phyloP scores from a whole-genome alignment of 345 rosid genomes.

The Eucalyptus regnans region DNA sequence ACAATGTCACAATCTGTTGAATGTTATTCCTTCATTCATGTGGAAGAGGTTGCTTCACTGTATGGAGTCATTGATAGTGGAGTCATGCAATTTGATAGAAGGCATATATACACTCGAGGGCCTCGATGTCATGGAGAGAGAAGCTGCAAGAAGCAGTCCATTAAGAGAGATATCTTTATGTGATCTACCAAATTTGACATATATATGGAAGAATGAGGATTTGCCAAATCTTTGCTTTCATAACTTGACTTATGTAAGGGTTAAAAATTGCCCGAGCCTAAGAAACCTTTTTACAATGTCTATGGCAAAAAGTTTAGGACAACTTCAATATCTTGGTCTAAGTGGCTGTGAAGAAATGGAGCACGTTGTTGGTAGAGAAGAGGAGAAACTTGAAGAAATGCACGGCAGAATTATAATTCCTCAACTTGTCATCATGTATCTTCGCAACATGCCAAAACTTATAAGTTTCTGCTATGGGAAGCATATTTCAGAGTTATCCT shows the following conservation, averaged over 20 bases:
- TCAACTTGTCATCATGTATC: background rate
- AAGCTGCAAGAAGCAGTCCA: too few relatives aligned
- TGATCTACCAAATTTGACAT: too few relatives aligned
- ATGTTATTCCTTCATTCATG: background rate
- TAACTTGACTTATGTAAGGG: too few relatives aligned
- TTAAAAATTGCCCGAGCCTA: rapidly evolving
- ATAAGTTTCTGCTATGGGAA: rapidly evolving
- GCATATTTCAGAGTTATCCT: background rate
- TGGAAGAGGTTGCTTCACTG: background rate
- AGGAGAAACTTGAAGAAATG: background rate
- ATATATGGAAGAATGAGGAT: too few relatives aligned
- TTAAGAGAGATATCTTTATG: too few relatives aligned
- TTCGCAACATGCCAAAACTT: background rate
- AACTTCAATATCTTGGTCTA: background rate
- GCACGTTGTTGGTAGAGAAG: background rate
- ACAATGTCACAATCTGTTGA: background rate
- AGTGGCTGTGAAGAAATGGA: background rate
- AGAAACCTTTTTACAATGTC: background rate
- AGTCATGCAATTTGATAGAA: too few relatives aligned
- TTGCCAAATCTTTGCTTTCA: too few relatives aligned
- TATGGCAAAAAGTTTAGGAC: background rate
- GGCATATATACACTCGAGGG: too few relatives aligned
- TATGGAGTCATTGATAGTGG: background rate
- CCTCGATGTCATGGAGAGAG: too few relatives aligned
- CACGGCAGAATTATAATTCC: background rate